Evolutionary conservation across 2,329 filamentous ascomycete genomes (phyloP), one percentile per base, ranked within the genome.

Genomic region (Curvularia eragrostidis): DNA sequence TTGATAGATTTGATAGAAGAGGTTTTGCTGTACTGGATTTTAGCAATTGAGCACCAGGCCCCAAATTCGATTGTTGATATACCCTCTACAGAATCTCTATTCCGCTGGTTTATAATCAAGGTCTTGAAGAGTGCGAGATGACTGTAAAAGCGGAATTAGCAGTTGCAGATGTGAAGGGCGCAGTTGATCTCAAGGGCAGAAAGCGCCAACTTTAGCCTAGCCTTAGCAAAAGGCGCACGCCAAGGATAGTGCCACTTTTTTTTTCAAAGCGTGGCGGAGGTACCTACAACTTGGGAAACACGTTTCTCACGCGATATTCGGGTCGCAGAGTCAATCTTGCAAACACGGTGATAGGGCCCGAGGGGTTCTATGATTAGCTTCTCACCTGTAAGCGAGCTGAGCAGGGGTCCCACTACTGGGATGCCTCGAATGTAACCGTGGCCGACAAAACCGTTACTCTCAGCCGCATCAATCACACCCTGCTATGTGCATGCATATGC

Each of bases 121-220:
- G 28, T 23, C 30, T 54, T 44, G 32, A 30, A 58, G 61, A 65
- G 42, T 48, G 44, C 28, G n/a, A 18, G 26, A 46, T 58, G 57
- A 64, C 63, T 68, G 34, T 51, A 47, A 18, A 13, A 30, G 61
- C 59, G 56, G 56, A 61, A 63, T 65, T 56, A 54, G 23, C 41
- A 38, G 34, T 18, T 50, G 13, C n/a, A 39, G 12, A 10, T 32
- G 21, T 12, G n/a, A 49, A 54, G 48, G 52, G 48, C 47, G 56
- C 52, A 48, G 26, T 42, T 46, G 9, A 42, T 39, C 30, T 47
- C 43, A 30, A 39, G 46, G 23, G 23, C 52, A 30, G 18, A 32
- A 18, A 47, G 24, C 54, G 28, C 19, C 7, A 48, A 30, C 19
- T 30, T 32, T 42, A 39, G 52, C 34, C 43, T 48, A 12, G 43